These are phyloP conservation scores for Harrya chromipes DNA, from an alignment of 768 basidiomycete species.

Conservation along the genomic window DNA sequence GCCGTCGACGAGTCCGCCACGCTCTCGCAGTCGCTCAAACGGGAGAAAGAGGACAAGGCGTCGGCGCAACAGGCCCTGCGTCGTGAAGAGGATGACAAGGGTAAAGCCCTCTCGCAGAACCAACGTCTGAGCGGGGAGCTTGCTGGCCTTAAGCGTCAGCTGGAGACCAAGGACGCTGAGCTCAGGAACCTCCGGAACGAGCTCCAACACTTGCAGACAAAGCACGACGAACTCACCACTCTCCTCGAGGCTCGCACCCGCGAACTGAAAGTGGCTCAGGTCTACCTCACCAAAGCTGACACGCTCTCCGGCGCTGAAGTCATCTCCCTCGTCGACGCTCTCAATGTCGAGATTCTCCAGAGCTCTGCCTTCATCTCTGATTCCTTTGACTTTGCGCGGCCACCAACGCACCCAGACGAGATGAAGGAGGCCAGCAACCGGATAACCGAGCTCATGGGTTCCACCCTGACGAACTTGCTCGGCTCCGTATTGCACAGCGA, in stretches of 20 bases:
- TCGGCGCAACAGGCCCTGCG: conserved; percentile 16
- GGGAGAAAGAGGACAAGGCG: conserved; percentile 15
- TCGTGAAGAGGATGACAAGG: conserved; percentile 23
- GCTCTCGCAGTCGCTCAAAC: conserved; percentile 18
- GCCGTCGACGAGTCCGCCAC: conserved; percentile 8
- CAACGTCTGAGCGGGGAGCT: conserved; percentile 19
- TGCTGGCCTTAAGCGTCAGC: conserved; percentile 17
- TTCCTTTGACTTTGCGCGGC: conserved; percentile 31
- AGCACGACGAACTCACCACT: conserved; percentile 27
- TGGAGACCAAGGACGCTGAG: conserved; percentile 24
- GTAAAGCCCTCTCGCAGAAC: not conserved
- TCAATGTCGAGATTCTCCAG: conserved; percentile 51
- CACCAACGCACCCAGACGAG: conserved; percentile 17
- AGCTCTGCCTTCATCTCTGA: conserved; percentile 44
- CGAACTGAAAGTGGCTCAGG: conserved; percentile 42
- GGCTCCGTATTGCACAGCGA: conserved; percentile 23
- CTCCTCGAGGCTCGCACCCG: conserved; percentile 34
- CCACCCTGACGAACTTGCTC: conserved; percentile 25
- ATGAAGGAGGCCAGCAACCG: conserved; percentile 27
- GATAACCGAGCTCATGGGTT: conserved; percentile 33
- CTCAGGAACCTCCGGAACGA: conserved; percentile 27
- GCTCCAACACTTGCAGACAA: conserved; percentile 22
- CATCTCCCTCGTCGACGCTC: conserved; percentile 33
- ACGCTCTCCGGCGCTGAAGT: conserved; percentile 44
- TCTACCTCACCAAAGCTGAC: conserved; percentile 44